A percentile compares a stretch with the other conserved stretches of the same genome.
These are phyloP conservation scores for Bipolaris oryzae DNA, from an alignment of 2,329 filamentous ascomycete species.

Conservation along the genomic window DNA sequence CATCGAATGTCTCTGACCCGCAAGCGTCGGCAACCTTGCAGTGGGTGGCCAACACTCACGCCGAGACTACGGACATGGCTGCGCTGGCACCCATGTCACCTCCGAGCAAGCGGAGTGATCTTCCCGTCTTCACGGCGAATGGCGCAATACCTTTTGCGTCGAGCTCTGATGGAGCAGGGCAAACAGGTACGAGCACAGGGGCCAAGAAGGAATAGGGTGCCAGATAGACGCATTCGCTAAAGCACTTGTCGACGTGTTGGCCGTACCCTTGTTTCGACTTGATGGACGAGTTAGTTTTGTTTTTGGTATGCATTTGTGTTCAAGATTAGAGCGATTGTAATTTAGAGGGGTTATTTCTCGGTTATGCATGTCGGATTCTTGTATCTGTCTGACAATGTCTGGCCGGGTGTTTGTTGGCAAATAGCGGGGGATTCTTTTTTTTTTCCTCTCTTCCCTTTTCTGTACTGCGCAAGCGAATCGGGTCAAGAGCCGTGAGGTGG, in stretches of 20 bases:
- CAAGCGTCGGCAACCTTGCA: slow-evolving; percentile 32
- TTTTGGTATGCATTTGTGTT: not conserved
- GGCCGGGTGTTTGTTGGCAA: slow-evolving; percentile 9
- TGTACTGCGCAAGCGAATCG: slow-evolving; percentile 4
- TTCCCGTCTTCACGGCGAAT: slow-evolving; percentile 58
- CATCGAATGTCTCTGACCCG: slow-evolving; percentile 10
- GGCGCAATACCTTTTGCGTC: slow-evolving; percentile 45
- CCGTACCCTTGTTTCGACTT: not conserved
- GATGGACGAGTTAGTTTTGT: not conserved
- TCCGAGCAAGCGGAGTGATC: slow-evolving; percentile 48
- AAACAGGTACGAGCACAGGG: slow-evolving; percentile 2
- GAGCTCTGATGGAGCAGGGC: slow-evolving; percentile 19
- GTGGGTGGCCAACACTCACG: slow-evolving; percentile 42
- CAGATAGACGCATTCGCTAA: slow-evolving; percentile 50
- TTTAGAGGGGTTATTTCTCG: slow-evolving; percentile 2
- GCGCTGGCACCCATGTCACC: slow-evolving; percentile 33
- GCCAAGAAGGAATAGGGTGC: slow-evolving; percentile 36
- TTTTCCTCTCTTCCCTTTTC: not conserved
- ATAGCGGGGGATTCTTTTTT: not conserved
- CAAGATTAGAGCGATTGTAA: slow-evolving; percentile 2
- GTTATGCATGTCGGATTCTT: slow-evolving; percentile 1
- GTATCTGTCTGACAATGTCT: not conserved
- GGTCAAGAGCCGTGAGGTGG: slow-evolving; percentile 4
- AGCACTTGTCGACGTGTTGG: not conserved
- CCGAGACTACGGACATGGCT: slow-evolving; percentile 11